Evolutionary conservation across 1,139 yeast species (phyloP), one percentile per base, ranked within the genome.

Genomic region (Zygosaccharomyces sapae): DNA sequence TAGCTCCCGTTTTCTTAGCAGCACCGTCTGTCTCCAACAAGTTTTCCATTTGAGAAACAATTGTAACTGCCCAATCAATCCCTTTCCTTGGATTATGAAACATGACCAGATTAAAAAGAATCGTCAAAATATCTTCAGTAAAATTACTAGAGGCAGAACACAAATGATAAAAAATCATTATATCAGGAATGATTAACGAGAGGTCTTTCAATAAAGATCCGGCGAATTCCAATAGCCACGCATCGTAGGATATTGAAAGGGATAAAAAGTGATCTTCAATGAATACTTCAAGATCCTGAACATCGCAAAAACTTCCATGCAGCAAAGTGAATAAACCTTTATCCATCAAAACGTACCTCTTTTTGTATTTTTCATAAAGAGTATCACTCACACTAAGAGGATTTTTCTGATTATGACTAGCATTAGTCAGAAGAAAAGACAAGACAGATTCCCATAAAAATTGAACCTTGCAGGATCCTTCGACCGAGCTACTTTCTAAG

Each of bases 1-100:
- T 62, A 1, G 74, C 49, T 3, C 59, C 58, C 5, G 69, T 50
- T 29, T 68, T 66, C 2, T 60, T 55, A 3, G 43, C 50, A 1
- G 63, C 45, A 13, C 54, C 57, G 4, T 43, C 2, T 62, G 61
- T 13, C 1, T 27, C 20, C n/a, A 38, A 20, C 18, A 55, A 37
- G 3, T 27, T 41, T 9, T 38, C n/a, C 4, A 44, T 29, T 12
- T 31, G 19, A 18, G 48, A 38, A 18, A 50, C 33, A 25, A 55
- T 13, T 5, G n/a, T 10, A 16, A 45, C 30, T 2, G 40, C 43
- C 57, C 57, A 53, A 24, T 43, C 38, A 7, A 44, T 22, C 2
- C 46, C 46, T 10, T 34, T 43, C 19, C 45, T 54, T 3, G 52
- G 48, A 43, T 57, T 55, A 19, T 47, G 40, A 13, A 46, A 46